Conservation (phyloP, 108 stramenopile genomes). For the Cyclotella choctawhatcheeana region DNA sequence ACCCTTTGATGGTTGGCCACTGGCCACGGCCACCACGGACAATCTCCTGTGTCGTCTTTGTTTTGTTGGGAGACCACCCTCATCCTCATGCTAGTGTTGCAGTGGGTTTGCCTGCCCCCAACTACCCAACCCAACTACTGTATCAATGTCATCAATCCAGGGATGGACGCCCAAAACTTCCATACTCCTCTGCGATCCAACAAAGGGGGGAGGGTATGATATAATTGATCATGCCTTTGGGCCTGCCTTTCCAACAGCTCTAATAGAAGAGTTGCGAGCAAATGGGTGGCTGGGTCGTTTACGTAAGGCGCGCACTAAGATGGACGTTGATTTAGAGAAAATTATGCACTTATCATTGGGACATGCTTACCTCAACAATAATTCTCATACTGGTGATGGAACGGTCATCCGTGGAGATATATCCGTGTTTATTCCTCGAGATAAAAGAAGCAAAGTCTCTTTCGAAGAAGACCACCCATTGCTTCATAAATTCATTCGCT, state of each 20-base stretch:
- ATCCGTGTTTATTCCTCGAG: constrained; percentile 53
- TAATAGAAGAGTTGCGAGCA: constrained; percentile 37
- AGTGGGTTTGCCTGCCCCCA: too few relatives aligned
- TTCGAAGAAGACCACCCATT: constrained; percentile 50
- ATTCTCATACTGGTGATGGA: neutral
- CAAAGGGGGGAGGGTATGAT: constrained; percentile 40
- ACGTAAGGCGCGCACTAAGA: constrained; percentile 23
- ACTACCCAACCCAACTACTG: too few relatives aligned
- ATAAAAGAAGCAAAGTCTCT: constrained; percentile 18
- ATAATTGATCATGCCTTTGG: constrained; percentile 56
- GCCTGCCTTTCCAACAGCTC: constrained; percentile 37
- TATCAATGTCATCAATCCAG: constrained; percentile 4
- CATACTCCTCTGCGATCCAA: constrained; percentile 20
- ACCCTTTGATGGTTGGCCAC: too few relatives aligned
- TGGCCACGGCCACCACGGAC: too few relatives aligned
- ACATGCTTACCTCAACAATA: constrained; percentile 8
- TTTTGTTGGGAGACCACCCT: too few relatives aligned
- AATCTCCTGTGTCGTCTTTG: too few relatives aligned
- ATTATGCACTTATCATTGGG: constrained; percentile 21
- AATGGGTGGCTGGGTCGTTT: constrained; percentile 42
- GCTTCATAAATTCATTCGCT: constrained; percentile 42
- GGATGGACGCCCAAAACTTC: constrained; percentile 47
- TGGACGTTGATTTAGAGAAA: constrained; percentile 27
- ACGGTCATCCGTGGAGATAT: constrained; percentile 52
- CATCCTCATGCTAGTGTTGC: too few relatives aligned